Percentiles rank a stretch among this genome's conserved stretches.
These are phyloP conservation scores for Beauveria bassiana DNA, from an alignment of 2,329 filamentous ascomycete genomes.

Conservation along the genomic window DNA sequence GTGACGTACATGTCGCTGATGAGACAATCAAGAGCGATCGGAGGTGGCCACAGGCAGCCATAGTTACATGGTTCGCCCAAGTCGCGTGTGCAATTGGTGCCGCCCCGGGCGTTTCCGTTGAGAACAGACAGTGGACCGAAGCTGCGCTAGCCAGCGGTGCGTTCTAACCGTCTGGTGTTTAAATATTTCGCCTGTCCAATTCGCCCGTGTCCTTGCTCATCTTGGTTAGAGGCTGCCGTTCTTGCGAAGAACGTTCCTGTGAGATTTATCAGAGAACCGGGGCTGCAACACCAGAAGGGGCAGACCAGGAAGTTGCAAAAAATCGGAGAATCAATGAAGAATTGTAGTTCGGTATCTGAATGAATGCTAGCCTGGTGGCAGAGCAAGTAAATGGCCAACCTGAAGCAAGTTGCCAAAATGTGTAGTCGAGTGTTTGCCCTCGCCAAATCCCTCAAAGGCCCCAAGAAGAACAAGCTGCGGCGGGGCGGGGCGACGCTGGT, in stretches of 20 bases:
- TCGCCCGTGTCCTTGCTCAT: not conserved
- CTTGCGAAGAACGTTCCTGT: not conserved
- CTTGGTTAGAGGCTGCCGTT: not conserved
- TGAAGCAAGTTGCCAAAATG: not conserved
- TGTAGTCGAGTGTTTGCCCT: not conserved
- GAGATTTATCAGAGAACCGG: not conserved
- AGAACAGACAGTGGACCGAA: conserved; percentile 1
- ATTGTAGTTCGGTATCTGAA: not conserved
- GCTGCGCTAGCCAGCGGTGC: not conserved
- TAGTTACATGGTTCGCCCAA: not conserved
- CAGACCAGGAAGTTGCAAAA: not conserved
- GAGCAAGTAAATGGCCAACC: not conserved
- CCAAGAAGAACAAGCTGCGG: not conserved
- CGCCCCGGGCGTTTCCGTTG: not conserved
- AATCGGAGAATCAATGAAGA: not conserved
- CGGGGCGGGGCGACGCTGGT: not conserved
- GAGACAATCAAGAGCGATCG: not conserved
- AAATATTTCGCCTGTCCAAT: not conserved
- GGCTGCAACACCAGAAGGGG: not conserved
- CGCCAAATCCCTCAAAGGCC: not conserved
- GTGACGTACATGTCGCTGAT: conserved; percentile 2
- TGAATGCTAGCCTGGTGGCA: not conserved
- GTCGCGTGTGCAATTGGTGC: not conserved
- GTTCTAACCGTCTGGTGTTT: not conserved
- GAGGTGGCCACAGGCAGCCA: not conserved